Conservation (phyloP, 1,139 yeast genomes). For the Magnusiomyces sp. region DNA sequence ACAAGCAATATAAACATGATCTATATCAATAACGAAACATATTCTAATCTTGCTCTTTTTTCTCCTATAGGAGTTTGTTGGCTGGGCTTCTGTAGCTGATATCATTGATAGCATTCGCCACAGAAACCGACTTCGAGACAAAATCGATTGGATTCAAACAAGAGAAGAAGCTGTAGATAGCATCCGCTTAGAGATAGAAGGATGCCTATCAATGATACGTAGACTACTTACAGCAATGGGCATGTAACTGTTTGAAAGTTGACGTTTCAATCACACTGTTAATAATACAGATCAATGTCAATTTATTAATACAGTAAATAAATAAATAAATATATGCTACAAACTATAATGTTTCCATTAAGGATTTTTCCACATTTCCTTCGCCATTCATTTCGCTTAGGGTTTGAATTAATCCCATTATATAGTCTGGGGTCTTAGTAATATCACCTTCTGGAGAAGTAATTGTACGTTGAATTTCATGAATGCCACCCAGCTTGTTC, state of each 20-base stretch:
- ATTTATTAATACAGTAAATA: too few relatives aligned
- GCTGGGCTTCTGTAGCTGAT: conserved; percentile 15
- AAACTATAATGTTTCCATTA: neutral
- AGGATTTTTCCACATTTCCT: too few relatives aligned
- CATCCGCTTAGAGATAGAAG: conserved; percentile 9
- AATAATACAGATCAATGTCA: neutral
- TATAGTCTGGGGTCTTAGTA: conserved; percentile 12
- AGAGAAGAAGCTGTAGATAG: conserved; percentile 8
- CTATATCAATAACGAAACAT: too few relatives aligned
- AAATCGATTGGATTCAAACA: conserved; percentile 13
- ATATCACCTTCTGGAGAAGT: neutral
- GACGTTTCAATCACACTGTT: neutral
- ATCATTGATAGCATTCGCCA: conserved; percentile 12
- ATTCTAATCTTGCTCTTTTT: neutral
- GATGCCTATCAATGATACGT: conserved; percentile 12
- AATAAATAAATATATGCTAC: too few relatives aligned
- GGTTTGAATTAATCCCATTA: conserved; percentile 8
- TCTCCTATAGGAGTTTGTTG: conserved; percentile 9
- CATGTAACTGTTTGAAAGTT: neutral
- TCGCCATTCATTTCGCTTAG: too few relatives aligned
- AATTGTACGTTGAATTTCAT: too few relatives aligned
- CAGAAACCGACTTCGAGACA: conserved; percentile 10
- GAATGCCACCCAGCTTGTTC: too few relatives aligned
- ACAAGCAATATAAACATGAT: too few relatives aligned
- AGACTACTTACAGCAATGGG: conserved; percentile 12